These are phyloP conservation scores for Amaranthus hypochondriacus DNA, from an alignment of 148 eudicot species.

Conservation along the genomic window DNA sequence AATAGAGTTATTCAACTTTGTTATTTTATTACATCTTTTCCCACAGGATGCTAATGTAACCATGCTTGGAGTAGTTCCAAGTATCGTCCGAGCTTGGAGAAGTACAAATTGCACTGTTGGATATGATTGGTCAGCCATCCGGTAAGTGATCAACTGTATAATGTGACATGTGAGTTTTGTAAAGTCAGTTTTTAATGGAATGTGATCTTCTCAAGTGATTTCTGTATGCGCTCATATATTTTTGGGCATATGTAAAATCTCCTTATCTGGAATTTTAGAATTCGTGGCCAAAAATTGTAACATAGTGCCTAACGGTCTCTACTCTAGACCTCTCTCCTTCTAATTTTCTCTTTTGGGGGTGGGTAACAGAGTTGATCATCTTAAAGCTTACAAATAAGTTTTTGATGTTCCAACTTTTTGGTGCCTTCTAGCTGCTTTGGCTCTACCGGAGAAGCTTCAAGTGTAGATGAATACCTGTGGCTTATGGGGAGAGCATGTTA, in stretches of 20 bases:
- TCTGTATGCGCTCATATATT: neutral
- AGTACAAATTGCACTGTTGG: slow-evolving; percentile 57
- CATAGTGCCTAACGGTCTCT: neutral
- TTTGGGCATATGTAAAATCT: neutral
- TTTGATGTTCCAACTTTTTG: slow-evolving; percentile 3
- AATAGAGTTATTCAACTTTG: neutral
- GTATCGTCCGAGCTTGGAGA: slow-evolving; percentile 91
- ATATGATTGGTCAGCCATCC: slow-evolving; percentile 87
- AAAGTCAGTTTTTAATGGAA: neutral
- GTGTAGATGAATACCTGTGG: slow-evolving; percentile 90
- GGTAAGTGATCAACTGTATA: slow-evolving; percentile 40
- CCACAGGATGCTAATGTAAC: slow-evolving; percentile 87
- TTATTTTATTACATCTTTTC: slow-evolving; percentile 12
- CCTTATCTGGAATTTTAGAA: neutral
- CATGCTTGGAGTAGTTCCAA: slow-evolving; percentile 93
- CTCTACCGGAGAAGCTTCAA: slow-evolving; percentile 97
- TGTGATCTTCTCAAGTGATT: neutral
- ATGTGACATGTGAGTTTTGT: slow-evolving; percentile 6
- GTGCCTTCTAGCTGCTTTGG: slow-evolving; percentile 61
- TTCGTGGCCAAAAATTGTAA: neutral
- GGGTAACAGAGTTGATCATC: neutral
- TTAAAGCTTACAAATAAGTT: neutral
- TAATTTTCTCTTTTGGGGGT: neutral
- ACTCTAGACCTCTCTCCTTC: neutral
- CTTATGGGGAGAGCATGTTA: slow-evolving; percentile 88